Conservation (phyloP, 768 basidiomycete genomes). For the Boletus eberwhitei region DNA sequence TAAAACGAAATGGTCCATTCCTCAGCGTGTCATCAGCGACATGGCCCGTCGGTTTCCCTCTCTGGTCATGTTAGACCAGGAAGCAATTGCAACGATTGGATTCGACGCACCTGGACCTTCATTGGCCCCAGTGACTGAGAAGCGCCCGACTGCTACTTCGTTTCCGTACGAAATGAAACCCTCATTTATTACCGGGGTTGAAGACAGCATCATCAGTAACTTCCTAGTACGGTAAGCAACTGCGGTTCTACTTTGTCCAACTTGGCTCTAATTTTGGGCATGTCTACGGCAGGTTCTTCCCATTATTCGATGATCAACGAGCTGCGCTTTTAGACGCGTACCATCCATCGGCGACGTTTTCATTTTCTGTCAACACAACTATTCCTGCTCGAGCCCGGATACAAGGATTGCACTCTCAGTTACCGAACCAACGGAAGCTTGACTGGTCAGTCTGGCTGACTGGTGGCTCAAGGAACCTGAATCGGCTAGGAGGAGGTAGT, state of each 20-base stretch:
- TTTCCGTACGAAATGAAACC: constrained; percentile 77
- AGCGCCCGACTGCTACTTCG: constrained; percentile 56
- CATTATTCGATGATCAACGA: constrained; percentile 77
- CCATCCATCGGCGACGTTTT: constrained; percentile 85
- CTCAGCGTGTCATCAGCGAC: constrained; percentile 49
- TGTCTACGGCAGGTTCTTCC: constrained; percentile 64
- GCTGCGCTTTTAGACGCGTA: constrained; percentile 68
- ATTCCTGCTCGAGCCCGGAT: constrained; percentile 78
- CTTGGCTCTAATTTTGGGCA: constrained; percentile 10
- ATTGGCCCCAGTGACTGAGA: constrained; percentile 33
- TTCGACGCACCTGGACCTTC: constrained; percentile 70
- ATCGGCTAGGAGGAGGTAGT: constrained; percentile 55
- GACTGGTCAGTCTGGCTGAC: constrained; percentile 73
- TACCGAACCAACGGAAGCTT: constrained; percentile 83
- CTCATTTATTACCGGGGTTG: constrained; percentile 74
- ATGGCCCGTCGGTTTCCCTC: constrained; percentile 77
- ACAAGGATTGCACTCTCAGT: constrained; percentile 59
- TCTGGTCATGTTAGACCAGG: constrained; percentile 79
- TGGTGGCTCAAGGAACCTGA: constrained; percentile 74
- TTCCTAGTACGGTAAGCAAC: constrained; percentile 72
- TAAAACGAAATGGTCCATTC: neutral
- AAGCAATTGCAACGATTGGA: constrained; percentile 69
- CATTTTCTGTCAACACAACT: constrained; percentile 79
- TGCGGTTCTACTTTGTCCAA: neutral
- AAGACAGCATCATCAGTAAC: constrained; percentile 60